Evolutionary conservation across 352 stramenopile species (phyloP), one percentile per base, ranked within the genome.

Genomic region (Phytophthora crassamura): DNA sequence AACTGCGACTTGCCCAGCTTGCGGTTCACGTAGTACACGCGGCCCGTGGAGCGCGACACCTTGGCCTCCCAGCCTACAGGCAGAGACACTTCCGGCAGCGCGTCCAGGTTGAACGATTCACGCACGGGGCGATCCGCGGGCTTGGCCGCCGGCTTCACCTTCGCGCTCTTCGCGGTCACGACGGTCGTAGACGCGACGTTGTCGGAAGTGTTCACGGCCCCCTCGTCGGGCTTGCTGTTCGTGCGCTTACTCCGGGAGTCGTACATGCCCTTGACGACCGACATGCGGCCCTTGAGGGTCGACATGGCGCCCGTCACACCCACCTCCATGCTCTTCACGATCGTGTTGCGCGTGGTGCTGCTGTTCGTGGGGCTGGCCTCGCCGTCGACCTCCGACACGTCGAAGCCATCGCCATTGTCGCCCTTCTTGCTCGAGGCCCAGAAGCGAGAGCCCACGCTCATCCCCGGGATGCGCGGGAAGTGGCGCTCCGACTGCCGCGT

Each of bases 21-120:
- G 58, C 85, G 86, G 74, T 95, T 95, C 47, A 94, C 85, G 69
- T 95, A 95, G 76, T 95, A 95, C 55, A 95, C 87, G 41, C 86
- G 86, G 14, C 87, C 87, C 15, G 85, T 95, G 7, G 86, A 94
- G 59, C 87, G 85, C 32, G 82, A 93, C 47, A 95, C 85, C 80
- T 95, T 95, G 62, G 87, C 87, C 59, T 94, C 86, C 87, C 87
- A 95, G 30, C 88, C 86, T 18, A 89, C 78, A 2, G 88, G 88
- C 35, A 95, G 59, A 51, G 88, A 90, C 5, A 91, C 85, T 61
- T 95, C 87, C 3, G 85, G 85, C 50, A 95, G 61, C 41, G 87
- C 86, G 36, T 95, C 87, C 12, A 95, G 65, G 67, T 94, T 95
- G 64, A 95, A 94, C 53, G 86, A 93, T 41, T 95, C 87, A 36